Evolutionary conservation across 2,329 filamentous ascomycete species (phyloP), one percentile per base, ranked within the genome.

Genomic region (Fusarium foetens): DNA sequence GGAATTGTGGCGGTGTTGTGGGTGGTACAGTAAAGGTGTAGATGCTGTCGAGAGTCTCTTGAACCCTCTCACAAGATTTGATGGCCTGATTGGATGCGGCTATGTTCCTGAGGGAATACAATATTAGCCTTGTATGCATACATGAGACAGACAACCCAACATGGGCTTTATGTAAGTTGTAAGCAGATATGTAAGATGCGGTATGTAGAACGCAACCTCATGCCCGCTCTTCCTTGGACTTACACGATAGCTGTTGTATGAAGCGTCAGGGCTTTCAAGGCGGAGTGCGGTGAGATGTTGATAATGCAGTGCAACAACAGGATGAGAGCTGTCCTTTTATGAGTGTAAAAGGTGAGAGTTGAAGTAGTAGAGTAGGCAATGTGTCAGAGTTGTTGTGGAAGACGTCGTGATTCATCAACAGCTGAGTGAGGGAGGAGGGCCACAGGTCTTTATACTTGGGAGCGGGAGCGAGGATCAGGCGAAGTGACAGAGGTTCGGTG

Each of bases 71-170:
- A 75, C 69, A 75, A 67, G 58, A 64, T 62, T 58, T 64, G 49
- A 39, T 29, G 51, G 73, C 54, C 75, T 72, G 72, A 76, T 77
- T 77, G 75, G 73, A 61, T 39, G 29, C 42, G 49, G 62, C 52
- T 63, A 64, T 63, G 49, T 72, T 68, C 62, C 71, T 73, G 52
- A 38, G 36, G 36, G 41, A 75, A 51, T 39, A 66, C 53, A 55
- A 46, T 70, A 73, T 77, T 75, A 77, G 75, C 73, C 68, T 75
- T 73, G 72, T 67, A 75, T 71, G 31, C 59, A 36, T 66, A 54
- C 58, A 59, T 66, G 58, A 53, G 49, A 53, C 49, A 46, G 51
- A 71, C 54, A 65, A 53, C 64, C 57, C 51, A 60, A 62, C 45
- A 48, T 55, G 64, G 45, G 45, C n/a, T 48, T 39, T 38, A 53